These are phyloP conservation scores for Bruguiera hainesii DNA, from an alignment of 441 rosid species.

Conservation along the genomic window DNA sequence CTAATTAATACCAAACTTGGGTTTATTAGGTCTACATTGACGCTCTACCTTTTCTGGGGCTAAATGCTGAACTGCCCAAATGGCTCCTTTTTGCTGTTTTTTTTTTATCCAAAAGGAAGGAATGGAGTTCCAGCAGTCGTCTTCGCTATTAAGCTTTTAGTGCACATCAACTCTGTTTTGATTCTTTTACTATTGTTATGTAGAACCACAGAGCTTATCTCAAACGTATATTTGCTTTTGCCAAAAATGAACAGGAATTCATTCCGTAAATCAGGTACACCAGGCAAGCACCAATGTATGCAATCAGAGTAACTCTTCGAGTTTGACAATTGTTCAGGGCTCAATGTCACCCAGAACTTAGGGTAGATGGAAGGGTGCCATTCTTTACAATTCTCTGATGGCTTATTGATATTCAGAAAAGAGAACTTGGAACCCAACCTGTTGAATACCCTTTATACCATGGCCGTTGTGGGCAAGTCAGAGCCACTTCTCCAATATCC, in stretches of 20 bases:
- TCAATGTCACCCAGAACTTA: conserved; percentile 86
- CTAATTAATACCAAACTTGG: too few species aligned
- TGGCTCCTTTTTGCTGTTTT: too few species aligned
- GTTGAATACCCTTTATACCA: conserved; percentile 60
- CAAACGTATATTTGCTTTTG: conserved; percentile 13
- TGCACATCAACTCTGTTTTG: not conserved
- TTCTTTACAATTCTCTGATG: conserved; percentile 89
- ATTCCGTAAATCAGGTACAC: conserved; percentile 93
- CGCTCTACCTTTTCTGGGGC: too few species aligned
- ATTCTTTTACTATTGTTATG: conserved; percentile 7
- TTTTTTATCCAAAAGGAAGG: not conserved
- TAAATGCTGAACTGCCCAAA: too few species aligned
- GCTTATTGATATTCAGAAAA: conserved; percentile 78
- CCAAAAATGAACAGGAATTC: conserved; percentile 72
- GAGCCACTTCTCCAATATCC: conserved; percentile 92
- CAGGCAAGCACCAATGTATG: conserved; percentile 94
- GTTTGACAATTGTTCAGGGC: conserved; percentile 51
- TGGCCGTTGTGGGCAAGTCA: conserved; percentile 67
- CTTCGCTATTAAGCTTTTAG: conserved; percentile 1
- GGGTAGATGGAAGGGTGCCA: conserved; percentile 90
- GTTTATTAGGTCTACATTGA: too few species aligned
- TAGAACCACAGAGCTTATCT: conserved; percentile 6
- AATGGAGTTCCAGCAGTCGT: too few species aligned
- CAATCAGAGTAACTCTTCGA: conserved; percentile 82
- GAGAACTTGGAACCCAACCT: conserved; percentile 62